Percentiles rank a stretch among this genome's conserved stretches.
These are phyloP conservation scores for Trametes meyenii DNA, from an alignment of 768 basidiomycete genomes.

Conservation along the genomic window DNA sequence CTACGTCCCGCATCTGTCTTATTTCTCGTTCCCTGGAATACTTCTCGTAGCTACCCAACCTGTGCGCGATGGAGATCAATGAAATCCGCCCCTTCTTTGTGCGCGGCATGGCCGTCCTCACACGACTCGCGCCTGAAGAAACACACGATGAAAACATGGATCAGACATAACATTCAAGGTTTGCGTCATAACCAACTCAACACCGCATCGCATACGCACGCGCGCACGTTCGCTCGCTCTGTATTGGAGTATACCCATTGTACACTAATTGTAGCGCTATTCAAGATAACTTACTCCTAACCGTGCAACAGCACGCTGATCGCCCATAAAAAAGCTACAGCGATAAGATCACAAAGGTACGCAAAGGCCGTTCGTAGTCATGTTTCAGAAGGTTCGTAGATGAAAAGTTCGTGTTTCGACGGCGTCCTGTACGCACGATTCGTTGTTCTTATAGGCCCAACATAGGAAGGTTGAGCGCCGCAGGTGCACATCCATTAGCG, in stretches of 20 bases:
- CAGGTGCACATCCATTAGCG: neutral
- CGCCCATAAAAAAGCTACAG: neutral
- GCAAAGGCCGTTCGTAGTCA: neutral
- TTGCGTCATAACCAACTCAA: no score
- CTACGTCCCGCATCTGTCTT: no score
- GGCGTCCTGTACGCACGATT: no score
- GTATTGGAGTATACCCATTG: conserved; percentile 18
- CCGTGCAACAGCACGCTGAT: neutral
- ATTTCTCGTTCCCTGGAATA: no score
- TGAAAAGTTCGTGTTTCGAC: no score
- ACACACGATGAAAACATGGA: conserved; percentile 12
- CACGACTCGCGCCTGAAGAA: conserved; percentile 48
- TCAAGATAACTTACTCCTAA: neutral
- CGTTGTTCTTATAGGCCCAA: no score
- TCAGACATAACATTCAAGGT: neutral
- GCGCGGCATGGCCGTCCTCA: conserved; percentile 75
- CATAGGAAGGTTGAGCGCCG: no score
- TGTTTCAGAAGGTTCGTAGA: no score
- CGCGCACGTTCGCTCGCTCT: neutral
- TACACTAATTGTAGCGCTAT: conserved; percentile 19
- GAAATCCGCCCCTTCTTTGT: conserved; percentile 91
- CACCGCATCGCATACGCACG: no score
- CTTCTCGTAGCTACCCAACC: conserved; percentile 81
- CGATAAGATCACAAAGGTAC: neutral
- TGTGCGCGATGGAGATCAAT: conserved; percentile 92